Evolutionary conservation across 2,329 filamentous ascomycete species (phyloP), one percentile per base, ranked within the genome.

Genomic region (Apiospora phragmitis): DNA sequence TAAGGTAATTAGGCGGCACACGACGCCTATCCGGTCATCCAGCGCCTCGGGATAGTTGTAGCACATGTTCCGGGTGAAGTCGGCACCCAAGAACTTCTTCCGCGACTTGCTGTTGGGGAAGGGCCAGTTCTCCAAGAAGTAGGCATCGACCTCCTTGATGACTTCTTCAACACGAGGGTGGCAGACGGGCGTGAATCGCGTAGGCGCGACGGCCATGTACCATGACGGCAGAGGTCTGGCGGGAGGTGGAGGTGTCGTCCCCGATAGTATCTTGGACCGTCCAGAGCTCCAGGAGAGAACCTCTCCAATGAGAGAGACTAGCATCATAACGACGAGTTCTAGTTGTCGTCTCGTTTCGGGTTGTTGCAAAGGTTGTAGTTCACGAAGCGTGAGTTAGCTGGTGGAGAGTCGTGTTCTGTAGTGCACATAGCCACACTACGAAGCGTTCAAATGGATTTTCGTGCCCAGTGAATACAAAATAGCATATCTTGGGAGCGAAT

Each of bases 1-100:
- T 1, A 84, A 38, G 0, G 82, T 82, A 7, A 84, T 70, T 0
- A 86, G 75, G 4, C 76, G 74, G 72, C 82, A 83, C 0, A 79
- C 82, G 67, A 78, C 81, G 12, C 74, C 65, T 29, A 85, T 83
- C 1, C 83, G 73, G 68, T 83, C 81, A 70, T 83, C 79, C 24
- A 74, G 38, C 1, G 82, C 80, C 38, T 73, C 71, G 0, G 82
- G 82, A 69, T 80, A 83, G 69, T 81, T 81, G 8, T 80, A 74
- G 72, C 82, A 85, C 0, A 81, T 82, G n/a, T 80, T 79, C 2
- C 75, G 72, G 9, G 80, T 76, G 69, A 80, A 82, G 1, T 78
- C 80, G 0, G 79, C 78, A 1, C 49, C 74, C 4, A 80, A 45
- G 69, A 84, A 85, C 62, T 75, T 80, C 68, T 75, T 71, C 5